phyloP scores from a whole-genome alignment of 192 early-diverging fungal species.

The Anaeromyces robustus region DNA sequence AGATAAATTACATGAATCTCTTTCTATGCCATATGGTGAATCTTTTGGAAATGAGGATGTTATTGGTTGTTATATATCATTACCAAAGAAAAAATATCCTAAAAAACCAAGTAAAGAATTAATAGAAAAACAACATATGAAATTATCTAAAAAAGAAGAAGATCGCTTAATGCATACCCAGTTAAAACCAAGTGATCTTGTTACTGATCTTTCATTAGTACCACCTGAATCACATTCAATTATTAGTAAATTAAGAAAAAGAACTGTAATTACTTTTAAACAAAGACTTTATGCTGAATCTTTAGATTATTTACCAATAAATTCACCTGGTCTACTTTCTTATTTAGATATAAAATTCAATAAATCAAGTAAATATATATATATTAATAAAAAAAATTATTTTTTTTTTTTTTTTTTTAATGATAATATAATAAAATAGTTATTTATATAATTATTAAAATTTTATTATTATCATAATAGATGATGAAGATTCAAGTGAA shows the following conservation, averaged over 20 bases:
- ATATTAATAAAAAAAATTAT: no score
- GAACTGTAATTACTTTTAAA: slow-evolving; percentile 20
- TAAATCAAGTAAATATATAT: not conserved
- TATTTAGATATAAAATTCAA: not conserved
- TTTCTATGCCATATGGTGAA: slow-evolving; percentile 28
- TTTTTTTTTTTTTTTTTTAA: not conserved
- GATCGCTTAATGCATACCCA: not conserved
- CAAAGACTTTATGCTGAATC: not conserved
- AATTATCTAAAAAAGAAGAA: slow-evolving; percentile 7
- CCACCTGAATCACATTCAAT: not conserved
- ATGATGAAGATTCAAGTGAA: not conserved
- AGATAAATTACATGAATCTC: slow-evolving; percentile 36
- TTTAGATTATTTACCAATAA: not conserved
- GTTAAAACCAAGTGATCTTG: not conserved
- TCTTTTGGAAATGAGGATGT: slow-evolving; percentile 43
- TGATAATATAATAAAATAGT: not conserved
- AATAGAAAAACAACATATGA: slow-evolving; percentile 2
- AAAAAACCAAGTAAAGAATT: slow-evolving; percentile 2
- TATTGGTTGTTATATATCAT: slow-evolving; percentile 38
- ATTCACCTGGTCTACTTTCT: not conserved
- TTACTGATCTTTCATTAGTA: not conserved
- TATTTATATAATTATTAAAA: not conserved
- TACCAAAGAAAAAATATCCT: slow-evolving; percentile 15
- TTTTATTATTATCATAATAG: not conserved
- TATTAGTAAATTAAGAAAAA: slow-evolving; percentile 17